Base-by-base conservation (phyloP, 164 flowering plant genomes). In the Dillenia suffruticosa region DNA sequence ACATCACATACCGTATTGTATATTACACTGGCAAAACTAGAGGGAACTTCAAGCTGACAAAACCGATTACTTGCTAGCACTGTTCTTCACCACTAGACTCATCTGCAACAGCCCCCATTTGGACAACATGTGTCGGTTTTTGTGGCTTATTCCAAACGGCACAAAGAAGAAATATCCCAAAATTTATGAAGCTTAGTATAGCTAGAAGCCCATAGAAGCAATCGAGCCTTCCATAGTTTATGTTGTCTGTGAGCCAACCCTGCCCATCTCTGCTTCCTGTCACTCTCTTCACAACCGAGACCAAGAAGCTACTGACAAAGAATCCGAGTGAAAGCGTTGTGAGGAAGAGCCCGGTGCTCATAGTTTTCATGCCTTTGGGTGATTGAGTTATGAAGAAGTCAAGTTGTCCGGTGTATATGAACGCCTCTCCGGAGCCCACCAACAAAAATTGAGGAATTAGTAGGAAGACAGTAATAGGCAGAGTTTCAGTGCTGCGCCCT, bases 261-360 rank as follows among this genome's bases (percentile, higher is more conserved):
- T 77, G 68, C 1, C 81, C 72, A 12, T 52, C 70, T 10, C 45
- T 47, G 63, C 55, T 64, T 45, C 77, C 78, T 0, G 92, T 90
- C 15, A 82, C 84, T 26, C 49, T 77, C 68, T 82, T 84, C 65
- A 95, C 87, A 0, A 92, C 73, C 0, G 84, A 69, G 11, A 95
- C 99, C 70, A 95, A 69, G 68, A 88, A 79, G 68, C 93, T 87
- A 57, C 99, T 95, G 2, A 89, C 54, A 64, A 95, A 95, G 82
- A 92, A 95, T 1, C 99, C 99, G 8, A 95, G 80, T 0, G 99
- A 85, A 2, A 92, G 77, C 9, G 99, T 92, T 6, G 90, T 85
- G 50, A 95, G 82, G 79, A 92, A 95, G 56, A 92, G 87, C 10
- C 99, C 97, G 1, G 99, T 95, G 85, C 99, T 95, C 96, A 95